A percentile compares a stretch with the other conserved stretches of the same genome.
These are phyloP conservation scores for Spirogloea muscicola DNA, from an alignment of 139 green algal genomes.

Conservation along the genomic window DNA sequence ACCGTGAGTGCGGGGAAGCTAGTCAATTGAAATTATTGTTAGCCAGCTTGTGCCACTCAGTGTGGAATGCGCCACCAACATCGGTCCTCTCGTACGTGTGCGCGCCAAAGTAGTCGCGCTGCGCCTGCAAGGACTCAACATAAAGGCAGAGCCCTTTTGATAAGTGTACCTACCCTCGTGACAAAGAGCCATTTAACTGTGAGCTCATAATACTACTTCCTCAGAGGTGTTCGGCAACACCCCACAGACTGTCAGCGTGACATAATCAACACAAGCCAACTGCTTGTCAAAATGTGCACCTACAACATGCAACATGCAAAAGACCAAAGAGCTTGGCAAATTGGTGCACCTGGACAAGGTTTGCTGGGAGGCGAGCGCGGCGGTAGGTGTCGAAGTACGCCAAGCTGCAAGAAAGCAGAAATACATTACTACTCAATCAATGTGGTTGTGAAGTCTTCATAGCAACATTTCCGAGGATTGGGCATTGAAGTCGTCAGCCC, in stretches of 20 bases:
- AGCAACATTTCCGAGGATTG: background rate
- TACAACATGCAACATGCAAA: no score
- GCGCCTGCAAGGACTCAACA: conserved; percentile 57
- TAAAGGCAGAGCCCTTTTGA: no score
- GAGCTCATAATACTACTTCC: background rate
- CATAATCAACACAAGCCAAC: no score
- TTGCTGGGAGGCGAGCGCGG: conserved; percentile 83
- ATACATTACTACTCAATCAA: background rate
- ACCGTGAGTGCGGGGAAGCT: no score
- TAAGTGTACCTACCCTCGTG: background rate
- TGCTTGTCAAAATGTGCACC: no score
- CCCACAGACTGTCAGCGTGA: no score
- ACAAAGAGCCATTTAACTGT: background rate
- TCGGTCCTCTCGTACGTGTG: conserved; percentile 87
- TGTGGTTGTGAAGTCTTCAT: background rate
- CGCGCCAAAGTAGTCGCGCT: conserved; percentile 97
- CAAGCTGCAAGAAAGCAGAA: conserved; percentile 54
- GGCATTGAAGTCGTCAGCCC: background rate
- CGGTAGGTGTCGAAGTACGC: conserved; percentile 97
- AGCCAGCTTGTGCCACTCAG: conserved; percentile 58
- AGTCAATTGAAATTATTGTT: no score
- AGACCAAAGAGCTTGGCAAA: no score
- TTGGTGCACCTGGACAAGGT: conserved; percentile 74
- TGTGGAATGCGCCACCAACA: conserved; percentile 53
- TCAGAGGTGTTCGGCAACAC: no score